Percentiles rank a stretch among this genome's conserved stretches.
Evolutionary conservation across 2,329 filamentous ascomycete species (phyloP).

Genomic region (Phialophora verrucosa): DNA sequence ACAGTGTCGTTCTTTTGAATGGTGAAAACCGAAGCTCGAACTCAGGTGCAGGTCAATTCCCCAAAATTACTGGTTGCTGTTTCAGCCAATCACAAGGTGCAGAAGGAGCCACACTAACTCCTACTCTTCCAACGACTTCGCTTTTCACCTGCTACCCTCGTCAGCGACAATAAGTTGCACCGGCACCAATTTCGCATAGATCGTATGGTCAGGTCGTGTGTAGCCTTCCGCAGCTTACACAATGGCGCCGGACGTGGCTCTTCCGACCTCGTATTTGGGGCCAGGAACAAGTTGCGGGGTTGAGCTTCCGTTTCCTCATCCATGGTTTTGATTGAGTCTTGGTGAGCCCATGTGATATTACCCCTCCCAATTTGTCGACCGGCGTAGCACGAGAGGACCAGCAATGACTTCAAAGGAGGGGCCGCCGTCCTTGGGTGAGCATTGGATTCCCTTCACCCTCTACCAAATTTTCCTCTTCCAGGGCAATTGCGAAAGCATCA

Average conservation of each 20-base stretch:
- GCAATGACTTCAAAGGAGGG: neutral
- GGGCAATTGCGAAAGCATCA: neutral
- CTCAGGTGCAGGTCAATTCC: neutral
- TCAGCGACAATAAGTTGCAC: neutral
- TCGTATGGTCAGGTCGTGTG: neutral
- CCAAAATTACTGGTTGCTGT: neutral
- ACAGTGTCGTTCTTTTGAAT: neutral
- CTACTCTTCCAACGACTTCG: neutral
- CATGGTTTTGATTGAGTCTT: slow-evolving; percentile 1
- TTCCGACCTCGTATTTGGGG: slow-evolving; percentile 12
- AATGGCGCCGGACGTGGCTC: neutral
- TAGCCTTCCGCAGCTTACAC: neutral
- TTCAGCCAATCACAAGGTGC: neutral
- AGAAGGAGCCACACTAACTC: neutral
- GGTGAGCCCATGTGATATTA: neutral
- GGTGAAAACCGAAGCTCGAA: neutral
- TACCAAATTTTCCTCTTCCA: neutral
- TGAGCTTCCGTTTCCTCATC: slow-evolving; percentile 6
- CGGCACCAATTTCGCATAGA: neutral
- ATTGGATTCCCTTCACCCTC: neutral
- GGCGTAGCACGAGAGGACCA: neutral
- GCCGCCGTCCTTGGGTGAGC: neutral
- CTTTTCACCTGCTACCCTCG: neutral
- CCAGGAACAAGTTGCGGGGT: slow-evolving; percentile 15
- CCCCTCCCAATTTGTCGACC: neutral